A percentile compares a stretch with the other conserved stretches of the same genome.
Evolutionary conservation across 176 grass and related monocot genomes (phyloP).

Genomic region (Hsuehochloa calcarea): DNA sequence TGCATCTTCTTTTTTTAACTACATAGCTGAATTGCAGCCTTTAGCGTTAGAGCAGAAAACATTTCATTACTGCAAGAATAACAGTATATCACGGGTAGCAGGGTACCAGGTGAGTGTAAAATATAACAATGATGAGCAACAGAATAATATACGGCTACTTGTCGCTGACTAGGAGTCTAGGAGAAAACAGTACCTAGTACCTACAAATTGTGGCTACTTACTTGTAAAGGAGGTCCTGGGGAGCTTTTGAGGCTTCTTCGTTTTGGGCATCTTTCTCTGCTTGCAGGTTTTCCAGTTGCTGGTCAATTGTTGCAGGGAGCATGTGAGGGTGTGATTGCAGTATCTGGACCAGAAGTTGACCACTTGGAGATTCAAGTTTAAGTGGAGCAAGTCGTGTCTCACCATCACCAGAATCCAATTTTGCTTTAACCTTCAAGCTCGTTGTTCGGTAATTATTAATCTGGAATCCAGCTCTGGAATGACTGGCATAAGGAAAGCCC

Average conservation of each 20-base stretch:
- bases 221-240: conserved; percentile 84
- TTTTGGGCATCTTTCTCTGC: conserved; percentile 63
- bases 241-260: conserved; percentile 53
- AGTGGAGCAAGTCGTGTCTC: conserved; percentile 61
- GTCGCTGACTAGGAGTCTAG: not conserved
- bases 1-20: too few species aligned
- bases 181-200: not conserved
- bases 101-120: not conserved
- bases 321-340: conserved; percentile 82
- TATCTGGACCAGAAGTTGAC: conserved; percentile 84
- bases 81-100: not conserved
- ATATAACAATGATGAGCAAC: not conserved
- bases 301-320: conserved; percentile 74
- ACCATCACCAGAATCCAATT: conserved; percentile 51
- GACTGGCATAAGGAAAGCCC: conserved; percentile 42
- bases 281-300: conserved; percentile 84
- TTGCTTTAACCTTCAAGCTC: conserved; percentile 53
- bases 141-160: not conserved
- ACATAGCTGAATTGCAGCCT: not conserved
- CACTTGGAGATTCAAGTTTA: conserved; percentile 80
- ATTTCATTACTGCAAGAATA: not conserved
- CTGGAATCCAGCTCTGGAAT: conserved; percentile 37
- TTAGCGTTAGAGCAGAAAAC: not conserved
- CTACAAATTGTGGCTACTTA: conserved; percentile 17
- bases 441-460: conserved; percentile 35